These are phyloP conservation scores for Mariannaea elegans DNA, from an alignment of 2,329 filamentous ascomycete species.

Conservation along the genomic window DNA sequence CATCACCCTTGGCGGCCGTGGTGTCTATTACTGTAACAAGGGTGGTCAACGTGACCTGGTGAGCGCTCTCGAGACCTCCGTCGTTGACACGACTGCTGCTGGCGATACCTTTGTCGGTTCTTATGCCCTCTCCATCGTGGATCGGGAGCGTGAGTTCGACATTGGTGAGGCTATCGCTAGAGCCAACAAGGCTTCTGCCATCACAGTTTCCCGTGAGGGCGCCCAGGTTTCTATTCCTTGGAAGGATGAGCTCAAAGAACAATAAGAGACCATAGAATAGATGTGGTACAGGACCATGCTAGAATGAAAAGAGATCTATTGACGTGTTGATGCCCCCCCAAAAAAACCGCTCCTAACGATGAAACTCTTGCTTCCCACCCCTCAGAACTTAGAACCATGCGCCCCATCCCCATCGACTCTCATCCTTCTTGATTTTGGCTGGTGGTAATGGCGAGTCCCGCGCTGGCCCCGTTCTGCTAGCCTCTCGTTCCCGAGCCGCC, in stretches of 20 bases:
- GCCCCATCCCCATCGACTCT: constrained; percentile 41
- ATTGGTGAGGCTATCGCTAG: constrained; percentile 66
- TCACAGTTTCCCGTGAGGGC: constrained; percentile 54
- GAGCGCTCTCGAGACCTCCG: constrained; percentile 72
- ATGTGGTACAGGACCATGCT: neutral
- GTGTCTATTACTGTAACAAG: constrained; percentile 72
- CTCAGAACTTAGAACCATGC: constrained; percentile 40
- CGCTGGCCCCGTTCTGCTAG: constrained; percentile 11
- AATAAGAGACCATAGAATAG: constrained; percentile 3
- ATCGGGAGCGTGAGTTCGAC: constrained; percentile 52
- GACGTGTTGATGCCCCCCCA: constrained; percentile 1
- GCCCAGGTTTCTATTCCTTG: constrained; percentile 56
- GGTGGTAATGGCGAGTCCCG: constrained; percentile 21
- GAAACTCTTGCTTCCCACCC: neutral
- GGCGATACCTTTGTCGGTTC: constrained; percentile 94
- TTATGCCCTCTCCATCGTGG: constrained; percentile 79
- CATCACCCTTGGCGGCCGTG: constrained; percentile 83
- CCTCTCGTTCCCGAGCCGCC: constrained; percentile 17
- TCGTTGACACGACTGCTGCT: constrained; percentile 93
- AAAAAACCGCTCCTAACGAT: constrained; percentile 8
- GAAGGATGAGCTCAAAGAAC: constrained; percentile 51
- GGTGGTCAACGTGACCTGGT: constrained; percentile 58
- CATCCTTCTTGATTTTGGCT: constrained; percentile 37
- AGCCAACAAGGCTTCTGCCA: constrained; percentile 57
- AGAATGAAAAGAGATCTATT: constrained; percentile 30